phyloP scores from a whole-genome alignment of 2,329 filamentous ascomycete genomes.

The Neopestalotiopsis sp. region DNA sequence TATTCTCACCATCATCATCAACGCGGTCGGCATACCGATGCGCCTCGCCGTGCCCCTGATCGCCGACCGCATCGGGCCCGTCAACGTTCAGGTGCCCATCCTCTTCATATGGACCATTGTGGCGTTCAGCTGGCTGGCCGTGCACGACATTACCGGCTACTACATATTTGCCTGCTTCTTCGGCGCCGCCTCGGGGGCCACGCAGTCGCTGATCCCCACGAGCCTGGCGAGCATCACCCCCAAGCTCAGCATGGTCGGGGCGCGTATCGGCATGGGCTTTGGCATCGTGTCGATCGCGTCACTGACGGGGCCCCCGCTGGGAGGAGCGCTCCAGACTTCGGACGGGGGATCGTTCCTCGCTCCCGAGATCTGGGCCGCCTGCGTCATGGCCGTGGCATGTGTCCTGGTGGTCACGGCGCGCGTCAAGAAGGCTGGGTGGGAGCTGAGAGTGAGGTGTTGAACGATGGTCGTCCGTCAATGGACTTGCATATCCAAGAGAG shows the following conservation, averaged over 20 bases:
- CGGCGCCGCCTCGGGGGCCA: slow-evolving; percentile 38
- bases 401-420: slow-evolving; percentile 28
- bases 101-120: slow-evolving; percentile 35
- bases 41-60: slow-evolving; percentile 42
- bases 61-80: slow-evolving; percentile 40
- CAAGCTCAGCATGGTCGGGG: slow-evolving; percentile 43
- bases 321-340: slow-evolving; percentile 38
- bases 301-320: slow-evolving; percentile 45
- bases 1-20: slow-evolving; percentile 44
- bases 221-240: slow-evolving; percentile 44
- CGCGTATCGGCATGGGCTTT: slow-evolving; percentile 47
- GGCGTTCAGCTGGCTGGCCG: slow-evolving; percentile 43
- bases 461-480: not conserved
- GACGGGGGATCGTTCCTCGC: slow-evolving; percentile 32
- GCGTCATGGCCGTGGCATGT: slow-evolving; percentile 33
- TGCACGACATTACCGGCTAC: slow-evolving; percentile 36
- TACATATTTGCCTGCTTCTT: slow-evolving; percentile 43
- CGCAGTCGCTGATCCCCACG: slow-evolving; percentile 47
- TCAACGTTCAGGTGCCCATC: slow-evolving; percentile 40
- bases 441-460: slow-evolving; percentile 27
- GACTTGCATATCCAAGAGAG: no score
- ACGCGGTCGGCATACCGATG: slow-evolving; percentile 43
- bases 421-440: slow-evolving; percentile 28
- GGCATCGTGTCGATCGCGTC: slow-evolving; percentile 42
- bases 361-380: slow-evolving; percentile 40